Evolutionary conservation across 1,284 basidiomycete genomes (phyloP).

Genomic region (Ceratobasidium sp.): DNA sequence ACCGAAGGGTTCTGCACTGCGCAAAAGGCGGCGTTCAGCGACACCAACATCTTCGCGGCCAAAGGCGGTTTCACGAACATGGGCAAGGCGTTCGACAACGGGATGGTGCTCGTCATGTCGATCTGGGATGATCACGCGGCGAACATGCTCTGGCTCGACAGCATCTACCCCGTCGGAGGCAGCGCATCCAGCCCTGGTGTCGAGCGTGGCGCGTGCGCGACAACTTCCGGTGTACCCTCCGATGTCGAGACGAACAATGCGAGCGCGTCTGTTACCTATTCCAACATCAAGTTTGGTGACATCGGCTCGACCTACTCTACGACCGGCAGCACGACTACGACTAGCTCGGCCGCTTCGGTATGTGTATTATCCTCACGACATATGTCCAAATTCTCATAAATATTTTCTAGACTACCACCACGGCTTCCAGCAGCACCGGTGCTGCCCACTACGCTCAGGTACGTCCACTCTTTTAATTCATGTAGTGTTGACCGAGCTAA

Average conservation of each 20-base stretch:
- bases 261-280: constrained; percentile 52
- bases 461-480: no score
- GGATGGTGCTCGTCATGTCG: constrained; percentile 66
- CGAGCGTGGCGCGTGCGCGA: constrained; percentile 56
- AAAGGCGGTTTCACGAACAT: constrained; percentile 61
- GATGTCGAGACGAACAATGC: constrained; percentile 56
- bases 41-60: constrained; percentile 60
- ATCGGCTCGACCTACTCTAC: constrained; percentile 48
- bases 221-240: constrained; percentile 60
- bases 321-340: constrained; percentile 56
- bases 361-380: constrained; percentile 41
- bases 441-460: constrained; percentile 5
- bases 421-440: constrained; percentile 3
- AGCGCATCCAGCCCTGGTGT: constrained; percentile 44
- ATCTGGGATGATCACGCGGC: constrained; percentile 69
- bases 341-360: constrained; percentile 7
- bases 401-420: background rate
- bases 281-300: constrained; percentile 43
- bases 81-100: constrained; percentile 58
- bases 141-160: constrained; percentile 70
- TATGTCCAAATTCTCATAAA: constrained; percentile 46
- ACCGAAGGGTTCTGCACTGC: constrained; percentile 57
- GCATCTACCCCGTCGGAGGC: constrained; percentile 60
- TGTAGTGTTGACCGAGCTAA: no score
- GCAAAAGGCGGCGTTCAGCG: constrained; percentile 57